Percentiles rank a stretch among this genome's conserved stretches.
phyloP scores from a whole-genome alignment of 495 filamentous ascomycete genomes.

The Jackrogersella minutella region DNA sequence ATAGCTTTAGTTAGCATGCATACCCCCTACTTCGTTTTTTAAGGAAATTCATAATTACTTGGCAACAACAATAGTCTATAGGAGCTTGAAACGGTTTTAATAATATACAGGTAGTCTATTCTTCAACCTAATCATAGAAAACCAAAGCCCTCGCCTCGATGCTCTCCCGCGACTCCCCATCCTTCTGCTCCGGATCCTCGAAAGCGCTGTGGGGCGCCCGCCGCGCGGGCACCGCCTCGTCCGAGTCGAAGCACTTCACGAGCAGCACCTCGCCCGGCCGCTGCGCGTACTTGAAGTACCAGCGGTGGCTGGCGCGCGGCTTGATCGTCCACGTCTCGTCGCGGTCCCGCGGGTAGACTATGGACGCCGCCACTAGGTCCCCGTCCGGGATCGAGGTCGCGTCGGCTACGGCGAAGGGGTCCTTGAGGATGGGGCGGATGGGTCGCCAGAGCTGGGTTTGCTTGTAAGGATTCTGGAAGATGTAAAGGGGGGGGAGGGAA shows the following conservation, averaged over 20 bases:
- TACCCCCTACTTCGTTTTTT: not conserved
- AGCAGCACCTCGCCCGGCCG: constrained; percentile 64
- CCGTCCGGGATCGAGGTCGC: constrained; percentile 64
- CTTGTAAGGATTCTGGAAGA: not conserved
- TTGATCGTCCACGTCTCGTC: constrained; percentile 77
- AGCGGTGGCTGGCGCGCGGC: constrained; percentile 64
- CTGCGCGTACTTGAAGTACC: constrained; percentile 77
- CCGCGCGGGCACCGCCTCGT: constrained; percentile 62
- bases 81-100: too few species aligned
- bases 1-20: not conserved
- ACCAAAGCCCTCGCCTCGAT: constrained; percentile 69
- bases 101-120: too few species aligned
- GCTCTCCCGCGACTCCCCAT: constrained; percentile 60
- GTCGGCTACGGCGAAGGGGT: constrained; percentile 69
- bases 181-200: constrained; percentile 58
- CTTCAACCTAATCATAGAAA: constrained; percentile 52
- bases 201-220: constrained; percentile 71
- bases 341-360: constrained; percentile 68
- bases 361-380: constrained; percentile 72
- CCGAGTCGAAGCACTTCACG: constrained; percentile 74
- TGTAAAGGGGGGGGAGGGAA: not conserved
- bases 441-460: constrained; percentile 66
- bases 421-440: constrained; percentile 65
- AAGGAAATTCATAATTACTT: too few species aligned
- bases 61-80: too few species aligned